Percentiles rank a stretch among this genome's conserved stretches.
phyloP scores from a whole-genome alignment of 2,329 filamentous ascomycete genomes.

The Cordyceps javanica region DNA sequence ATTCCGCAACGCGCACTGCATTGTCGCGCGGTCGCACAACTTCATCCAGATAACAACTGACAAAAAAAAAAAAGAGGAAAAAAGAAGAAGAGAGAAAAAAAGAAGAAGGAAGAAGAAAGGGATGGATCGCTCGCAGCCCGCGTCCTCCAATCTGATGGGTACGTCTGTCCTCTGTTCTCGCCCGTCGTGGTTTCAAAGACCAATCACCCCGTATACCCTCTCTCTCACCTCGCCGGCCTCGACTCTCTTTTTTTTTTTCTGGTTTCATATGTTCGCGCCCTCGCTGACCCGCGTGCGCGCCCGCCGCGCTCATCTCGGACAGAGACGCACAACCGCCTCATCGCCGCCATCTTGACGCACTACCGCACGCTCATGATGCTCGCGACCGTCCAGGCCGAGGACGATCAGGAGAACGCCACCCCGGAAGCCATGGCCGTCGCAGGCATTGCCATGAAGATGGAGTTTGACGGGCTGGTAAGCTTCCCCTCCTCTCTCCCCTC shows the following conservation, averaged over 20 bases:
- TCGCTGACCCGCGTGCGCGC: too few species aligned
- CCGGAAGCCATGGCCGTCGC: slow-evolving; percentile 37
- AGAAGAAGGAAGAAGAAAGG: too few species aligned
- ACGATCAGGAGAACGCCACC: slow-evolving; percentile 32
- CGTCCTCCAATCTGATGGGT: slow-evolving; percentile 33
- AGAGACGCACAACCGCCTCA: slow-evolving; percentile 40
- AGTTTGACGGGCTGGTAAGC: slow-evolving; percentile 37
- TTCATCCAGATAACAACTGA: neutral
- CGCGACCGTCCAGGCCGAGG: slow-evolving; percentile 36
- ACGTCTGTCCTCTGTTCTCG: neutral
- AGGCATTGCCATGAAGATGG: slow-evolving; percentile 38
- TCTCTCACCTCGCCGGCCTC: too few species aligned
- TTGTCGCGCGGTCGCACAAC: neutral
- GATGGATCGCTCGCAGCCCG: slow-evolving; percentile 30
- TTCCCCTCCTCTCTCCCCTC: neutral
- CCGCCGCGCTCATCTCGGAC: neutral
- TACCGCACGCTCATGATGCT: slow-evolving; percentile 39
- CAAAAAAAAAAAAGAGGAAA: too few species aligned
- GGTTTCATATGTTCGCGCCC: too few species aligned
- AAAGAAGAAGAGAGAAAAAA: too few species aligned
- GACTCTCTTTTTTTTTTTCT: too few species aligned
- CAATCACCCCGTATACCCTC: too few species aligned
- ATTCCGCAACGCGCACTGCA: neutral
- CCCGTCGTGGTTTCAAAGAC: too few species aligned
- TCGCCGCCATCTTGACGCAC: slow-evolving; percentile 38